Evolutionary conservation across 495 filamentous ascomycete genomes (phyloP).

Genomic region (Ramalina intermedia): DNA sequence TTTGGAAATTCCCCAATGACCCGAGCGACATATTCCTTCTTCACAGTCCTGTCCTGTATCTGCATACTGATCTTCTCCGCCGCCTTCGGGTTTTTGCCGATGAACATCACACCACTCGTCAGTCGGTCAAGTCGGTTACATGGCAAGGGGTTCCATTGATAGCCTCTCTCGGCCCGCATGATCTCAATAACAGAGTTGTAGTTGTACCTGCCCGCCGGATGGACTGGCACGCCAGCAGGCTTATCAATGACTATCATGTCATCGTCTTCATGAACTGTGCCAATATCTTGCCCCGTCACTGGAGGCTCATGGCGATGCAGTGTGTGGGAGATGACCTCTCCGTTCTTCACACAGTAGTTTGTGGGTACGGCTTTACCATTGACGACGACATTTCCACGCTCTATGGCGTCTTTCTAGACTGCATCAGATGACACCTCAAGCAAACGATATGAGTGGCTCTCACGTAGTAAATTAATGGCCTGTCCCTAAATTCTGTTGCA

Average conservation of each 20-base stretch:
- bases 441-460: conserved; percentile 7
- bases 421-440: conserved; percentile 1
- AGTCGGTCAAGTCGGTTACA: conserved; percentile 90
- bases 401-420: conserved; percentile 61
- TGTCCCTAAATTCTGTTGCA: conserved; percentile 70
- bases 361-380: conserved; percentile 51
- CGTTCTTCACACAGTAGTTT: conserved; percentile 53
- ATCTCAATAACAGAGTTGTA: conserved; percentile 92
- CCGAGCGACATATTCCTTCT: conserved; percentile 87
- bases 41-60: conserved; percentile 59
- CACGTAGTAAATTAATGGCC: conserved; percentile 77
- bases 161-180: conserved; percentile 60
- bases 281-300: conserved; percentile 62
- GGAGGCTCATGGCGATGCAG: conserved; percentile 93
- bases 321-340: conserved; percentile 81
- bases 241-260: conserved; percentile 93
- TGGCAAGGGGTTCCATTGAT: conserved; percentile 59
- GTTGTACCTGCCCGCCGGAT: conserved; percentile 87
- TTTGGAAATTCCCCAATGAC: conserved; percentile 83
- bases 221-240: conserved; percentile 85
- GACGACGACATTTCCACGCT: conserved; percentile 54
- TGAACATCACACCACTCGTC: conserved; percentile 95
- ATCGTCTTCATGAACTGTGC: conserved; percentile 77
- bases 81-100: conserved; percentile 67
- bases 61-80: conserved; percentile 62